Evolutionary conservation across 2,329 filamentous ascomycete species (phyloP), one percentile per base, ranked within the genome.

Genomic region (Aureobasidium uvarum): DNA sequence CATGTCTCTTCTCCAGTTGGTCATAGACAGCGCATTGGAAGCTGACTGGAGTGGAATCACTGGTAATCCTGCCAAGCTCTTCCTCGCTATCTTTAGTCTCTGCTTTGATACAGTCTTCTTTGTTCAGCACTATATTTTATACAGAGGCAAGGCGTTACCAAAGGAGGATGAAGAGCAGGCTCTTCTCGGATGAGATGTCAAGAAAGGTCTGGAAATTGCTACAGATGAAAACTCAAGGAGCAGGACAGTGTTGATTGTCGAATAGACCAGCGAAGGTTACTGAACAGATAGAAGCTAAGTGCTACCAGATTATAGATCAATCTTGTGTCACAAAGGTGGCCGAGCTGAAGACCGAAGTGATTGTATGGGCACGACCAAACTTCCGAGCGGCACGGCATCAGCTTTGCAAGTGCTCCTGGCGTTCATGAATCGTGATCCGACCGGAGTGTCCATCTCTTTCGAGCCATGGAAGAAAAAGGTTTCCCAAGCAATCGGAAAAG

Each of bases 61-160:
- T 0, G 94, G 93, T 1, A 98, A 98, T 75, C 91, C 92, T 0
- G 89, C 95, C 71, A 99, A 98, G 79, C 86, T 98, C 66, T 86
- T 88, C 2, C 82, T 98, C 48, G 90, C 91, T 16, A 94, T 96
- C 73, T 86, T 96, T 52, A 92, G 88, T 66, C 89, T 98, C 71
- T 75, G 91, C 2, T 98, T 96, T 75, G 94, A 98, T 74, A 69
- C 89, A 38, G 81, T 96, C 56, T 98, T 98, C 74, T 89, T 98
- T 60, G 73, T 84, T 5, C 95, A 99, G 79, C 95, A 98, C 77
- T 98, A 93, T 72, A 79, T 93, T 41, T 76, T 96, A 23, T 98
- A 96, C 74, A 76, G 75, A 67, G 74, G 18, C 69, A 72, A 10
- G 70, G 74, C 5, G 69, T 71, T 45, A 65, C 70, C 66, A 67